phyloP scores from a whole-genome alignment of 202 grass and related monocot species.

The Bolboschoenoplectus hybrid region DNA sequence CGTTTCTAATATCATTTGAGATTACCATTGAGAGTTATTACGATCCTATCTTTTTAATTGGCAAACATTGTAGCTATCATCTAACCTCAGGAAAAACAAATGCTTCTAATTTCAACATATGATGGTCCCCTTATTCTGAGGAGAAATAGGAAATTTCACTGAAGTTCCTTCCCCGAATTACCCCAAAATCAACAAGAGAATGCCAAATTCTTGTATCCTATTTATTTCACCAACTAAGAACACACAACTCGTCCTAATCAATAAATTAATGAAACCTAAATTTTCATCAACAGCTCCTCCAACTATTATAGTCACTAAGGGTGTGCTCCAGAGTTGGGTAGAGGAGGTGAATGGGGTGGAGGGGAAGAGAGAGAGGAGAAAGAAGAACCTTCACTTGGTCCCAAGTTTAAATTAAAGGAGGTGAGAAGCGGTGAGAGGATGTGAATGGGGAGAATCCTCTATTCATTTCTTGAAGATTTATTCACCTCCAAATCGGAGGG shows the following conservation, averaged over 20 bases:
- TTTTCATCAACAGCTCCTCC: not conserved
- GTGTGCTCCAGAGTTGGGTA: no score
- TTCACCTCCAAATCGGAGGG: no score
- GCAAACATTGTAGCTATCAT: not conserved
- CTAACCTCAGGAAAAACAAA: not conserved
- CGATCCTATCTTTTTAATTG: not conserved
- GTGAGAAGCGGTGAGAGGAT: no score
- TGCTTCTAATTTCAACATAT: conserved; percentile 5
- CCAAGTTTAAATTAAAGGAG: no score
- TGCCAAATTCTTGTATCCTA: not conserved
- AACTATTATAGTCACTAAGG: not conserved
- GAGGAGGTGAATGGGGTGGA: no score
- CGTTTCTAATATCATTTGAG: not conserved
- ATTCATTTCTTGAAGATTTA: no score
- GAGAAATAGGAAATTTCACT: not conserved
- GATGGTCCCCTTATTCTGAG: not conserved
- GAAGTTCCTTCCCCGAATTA: not conserved
- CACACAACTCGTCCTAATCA: not conserved
- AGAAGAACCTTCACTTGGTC: no score
- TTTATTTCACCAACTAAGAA: not conserved
- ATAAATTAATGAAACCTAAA: not conserved
- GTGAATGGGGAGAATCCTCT: no score
- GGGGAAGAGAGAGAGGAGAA: no score
- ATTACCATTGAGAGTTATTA: not conserved
- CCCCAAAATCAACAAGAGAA: not conserved